Base-by-base conservation (phyloP, 225 moss, liverwort and hornwort genomes). In the Anthoceros angustus region DNA sequence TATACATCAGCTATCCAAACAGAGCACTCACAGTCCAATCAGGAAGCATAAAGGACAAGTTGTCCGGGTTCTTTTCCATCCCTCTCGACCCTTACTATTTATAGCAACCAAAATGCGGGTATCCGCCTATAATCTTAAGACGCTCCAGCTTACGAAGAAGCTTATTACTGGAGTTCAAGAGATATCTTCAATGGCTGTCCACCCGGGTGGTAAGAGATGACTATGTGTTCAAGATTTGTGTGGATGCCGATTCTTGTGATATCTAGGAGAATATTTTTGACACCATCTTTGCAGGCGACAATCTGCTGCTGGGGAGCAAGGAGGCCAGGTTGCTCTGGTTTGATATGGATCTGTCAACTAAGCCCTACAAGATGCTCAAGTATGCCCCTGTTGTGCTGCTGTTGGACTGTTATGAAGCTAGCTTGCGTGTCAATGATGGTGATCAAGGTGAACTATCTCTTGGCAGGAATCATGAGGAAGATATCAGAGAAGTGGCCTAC, bases 21-120 rank as follows among this genome's bases (percentile, higher is more conserved):
- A 92, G 64, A 82, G 79, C 64, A 86, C 89, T 24, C 98, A 92
- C 72, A 92, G 92, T 74, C 98, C 98, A 21, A 89, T 98, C 68
- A 85, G 84, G 45, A 92, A 98, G 80, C 89, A 98, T 69, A 88
- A 87, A 72, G 92, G 98, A 24, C 89, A 87, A 40, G 91, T 92
- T 41, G 77, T 89, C n/a, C 76, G 76, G 64, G 98, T 92, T n/a
- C 74, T 92, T 32, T 98, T 98, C 73, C 98, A 98, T 43, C 98
- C 98, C 2, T 84, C 80, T 18, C 83, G 98, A 38, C 98, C 98
- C 24, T 92, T 92, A 73, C 68, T 98, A 65, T 98, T 98, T 75
- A 86, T 98, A 11, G 98, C 92, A 25, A 98, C 98, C 23, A 98
- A 98, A 79, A 87, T 92, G 82, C 91, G 92, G 67, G 89, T 98